Evolutionary conservation across 805 yeast genomes (phyloP).

Genomic region (Schizosaccharomyces osmophilus): DNA sequence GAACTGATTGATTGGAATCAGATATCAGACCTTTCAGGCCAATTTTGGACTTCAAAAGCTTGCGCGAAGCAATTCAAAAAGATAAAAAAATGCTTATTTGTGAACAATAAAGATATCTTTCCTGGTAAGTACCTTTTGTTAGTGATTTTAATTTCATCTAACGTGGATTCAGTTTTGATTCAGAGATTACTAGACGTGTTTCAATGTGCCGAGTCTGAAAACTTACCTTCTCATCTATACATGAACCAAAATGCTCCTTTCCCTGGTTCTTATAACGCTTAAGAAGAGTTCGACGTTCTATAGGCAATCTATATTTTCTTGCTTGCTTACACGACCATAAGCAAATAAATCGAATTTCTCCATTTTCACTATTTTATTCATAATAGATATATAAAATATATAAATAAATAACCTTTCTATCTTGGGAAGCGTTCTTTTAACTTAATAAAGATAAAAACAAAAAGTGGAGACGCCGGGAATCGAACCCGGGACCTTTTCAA

Average conservation of each 20-base stretch:
- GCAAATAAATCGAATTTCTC: too few species aligned
- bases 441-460: background rate
- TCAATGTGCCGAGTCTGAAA: too few species aligned
- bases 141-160: too few species aligned
- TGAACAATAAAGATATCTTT: background rate
- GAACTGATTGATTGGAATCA: background rate
- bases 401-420: too few species aligned
- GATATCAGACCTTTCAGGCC: background rate
- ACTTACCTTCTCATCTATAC: background rate
- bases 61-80: background rate
- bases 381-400: too few species aligned
- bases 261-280: background rate
- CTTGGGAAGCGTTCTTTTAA: too few species aligned
- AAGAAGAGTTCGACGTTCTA: background rate
- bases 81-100: background rate
- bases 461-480: constrained; percentile 1
- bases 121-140: background rate
- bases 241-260: background rate
- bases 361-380: too few species aligned
- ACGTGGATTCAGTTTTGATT: too few species aligned
- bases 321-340: background rate
- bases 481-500: constrained; percentile 2
- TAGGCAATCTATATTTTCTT: background rate
- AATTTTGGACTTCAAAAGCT: background rate
- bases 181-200: too few species aligned